phyloP scores from a whole-genome alignment of 768 basidiomycete genomes.

The Termitomyces bulborhizus region DNA sequence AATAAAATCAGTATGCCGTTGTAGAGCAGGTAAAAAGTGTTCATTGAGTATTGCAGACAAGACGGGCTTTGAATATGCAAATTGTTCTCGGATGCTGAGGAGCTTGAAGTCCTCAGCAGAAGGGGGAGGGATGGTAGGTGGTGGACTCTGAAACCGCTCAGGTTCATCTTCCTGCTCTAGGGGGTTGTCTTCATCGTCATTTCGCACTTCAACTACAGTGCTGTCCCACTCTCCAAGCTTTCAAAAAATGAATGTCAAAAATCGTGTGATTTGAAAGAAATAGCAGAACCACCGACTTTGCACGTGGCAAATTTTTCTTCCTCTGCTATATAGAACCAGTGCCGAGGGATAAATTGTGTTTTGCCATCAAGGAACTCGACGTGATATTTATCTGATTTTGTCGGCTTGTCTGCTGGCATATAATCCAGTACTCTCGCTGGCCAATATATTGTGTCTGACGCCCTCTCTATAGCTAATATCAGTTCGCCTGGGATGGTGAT shows the following conservation, averaged over 20 bases:
- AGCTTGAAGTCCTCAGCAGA: constrained; percentile 34
- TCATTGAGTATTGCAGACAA: constrained; percentile 53
- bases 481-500: constrained; percentile 65
- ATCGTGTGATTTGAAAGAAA: background rate
- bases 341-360: constrained; percentile 33
- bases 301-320: constrained; percentile 62
- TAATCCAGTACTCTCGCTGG: constrained; percentile 57
- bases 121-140: constrained; percentile 37
- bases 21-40: constrained; percentile 44
- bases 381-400: constrained; percentile 35
- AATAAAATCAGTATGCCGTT: constrained; percentile 49
- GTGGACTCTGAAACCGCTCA: constrained; percentile 31
- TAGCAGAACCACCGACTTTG: constrained; percentile 28
- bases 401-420: constrained; percentile 31
- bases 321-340: constrained; percentile 50
- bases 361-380: constrained; percentile 56
- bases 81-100: constrained; percentile 50
- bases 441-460: constrained; percentile 45
- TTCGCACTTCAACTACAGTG: constrained; percentile 30
- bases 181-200: constrained; percentile 31
- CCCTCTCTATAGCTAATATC: constrained; percentile 44
- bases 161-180: constrained; percentile 17
- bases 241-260: background rate
- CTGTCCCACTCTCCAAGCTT: constrained; percentile 57
- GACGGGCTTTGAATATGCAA: constrained; percentile 61